Evolutionary conservation across 345 rosid species (phyloP).

Genomic region (Populus pruinosa): DNA sequence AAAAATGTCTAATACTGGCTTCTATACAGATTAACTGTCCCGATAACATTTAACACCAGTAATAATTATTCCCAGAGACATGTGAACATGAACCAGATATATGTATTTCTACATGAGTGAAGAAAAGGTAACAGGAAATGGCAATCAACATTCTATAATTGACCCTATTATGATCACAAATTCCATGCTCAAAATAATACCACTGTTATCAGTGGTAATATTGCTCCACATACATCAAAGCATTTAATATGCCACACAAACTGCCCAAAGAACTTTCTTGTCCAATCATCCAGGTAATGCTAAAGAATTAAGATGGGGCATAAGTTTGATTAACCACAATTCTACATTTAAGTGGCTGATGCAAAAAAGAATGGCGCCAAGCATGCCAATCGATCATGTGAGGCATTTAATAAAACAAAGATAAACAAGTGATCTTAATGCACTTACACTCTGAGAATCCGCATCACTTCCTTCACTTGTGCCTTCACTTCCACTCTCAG

Average conservation of each 20-base stretch:
- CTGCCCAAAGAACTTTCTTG: not conserved
- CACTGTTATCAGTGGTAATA: not conserved
- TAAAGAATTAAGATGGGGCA: not conserved
- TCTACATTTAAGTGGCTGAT: not conserved
- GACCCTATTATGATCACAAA: not conserved
- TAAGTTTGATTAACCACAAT: not conserved
- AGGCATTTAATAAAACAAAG: slow-evolving; percentile 1
- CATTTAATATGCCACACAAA: not conserved
- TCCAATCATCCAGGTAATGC: not conserved
- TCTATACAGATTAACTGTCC: not conserved
- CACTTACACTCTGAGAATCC: slow-evolving; percentile 81
- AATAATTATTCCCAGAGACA: not conserved
- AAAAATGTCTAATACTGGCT: not conserved
- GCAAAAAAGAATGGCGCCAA: not conserved
- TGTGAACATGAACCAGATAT: not conserved
- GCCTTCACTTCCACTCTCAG: slow-evolving; percentile 90
- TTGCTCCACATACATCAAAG: not conserved
- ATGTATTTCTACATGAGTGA: not conserved
- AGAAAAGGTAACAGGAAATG: not conserved
- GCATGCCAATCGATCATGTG: not conserved
- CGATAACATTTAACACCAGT: not conserved
- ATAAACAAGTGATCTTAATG: not conserved
- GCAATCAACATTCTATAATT: not conserved
- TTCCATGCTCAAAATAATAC: not conserved
- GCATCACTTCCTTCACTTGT: slow-evolving; percentile 98